Percentiles rank a stretch among this genome's conserved stretches.
These are phyloP conservation scores for Bertia moriformis DNA, from an alignment of 2,329 filamentous ascomycete species.

Conservation along the genomic window DNA sequence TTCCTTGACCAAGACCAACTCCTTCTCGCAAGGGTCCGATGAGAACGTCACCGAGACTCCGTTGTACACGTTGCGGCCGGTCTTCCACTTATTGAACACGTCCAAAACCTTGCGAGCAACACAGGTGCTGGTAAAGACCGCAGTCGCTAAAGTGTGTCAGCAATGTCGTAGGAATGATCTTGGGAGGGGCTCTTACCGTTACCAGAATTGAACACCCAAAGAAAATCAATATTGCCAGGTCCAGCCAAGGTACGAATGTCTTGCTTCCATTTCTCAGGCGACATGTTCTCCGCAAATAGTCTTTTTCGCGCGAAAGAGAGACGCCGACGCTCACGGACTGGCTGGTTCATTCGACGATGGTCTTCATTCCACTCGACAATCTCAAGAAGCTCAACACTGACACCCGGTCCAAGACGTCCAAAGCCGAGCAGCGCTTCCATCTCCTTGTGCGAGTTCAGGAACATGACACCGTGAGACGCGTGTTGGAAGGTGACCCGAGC, in stretches of 20 bases:
- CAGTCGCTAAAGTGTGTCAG: neutral
- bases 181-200: neutral
- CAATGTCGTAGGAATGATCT: too few species aligned
- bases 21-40: neutral
- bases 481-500: constrained; percentile 21
- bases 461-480: constrained; percentile 15
- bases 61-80: neutral
- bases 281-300: neutral
- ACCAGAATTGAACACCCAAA: neutral
- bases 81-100: neutral
- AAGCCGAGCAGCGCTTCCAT: constrained; percentile 6
- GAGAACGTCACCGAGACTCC: neutral
- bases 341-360: neutral
- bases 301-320: neutral
- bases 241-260: neutral
- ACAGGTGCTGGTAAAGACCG: neutral
- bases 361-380: neutral
- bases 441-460: constrained; percentile 15
- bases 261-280: neutral
- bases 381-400: neutral
- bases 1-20: neutral
- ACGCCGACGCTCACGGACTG: neutral
- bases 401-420: neutral
- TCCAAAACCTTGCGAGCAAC: neutral
- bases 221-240: constrained; percentile 1